Percentiles rank a stretch among this genome's conserved stretches.
phyloP scores from a whole-genome alignment of 2,329 filamentous ascomycete genomes.

The Neofusicoccum ribis region DNA sequence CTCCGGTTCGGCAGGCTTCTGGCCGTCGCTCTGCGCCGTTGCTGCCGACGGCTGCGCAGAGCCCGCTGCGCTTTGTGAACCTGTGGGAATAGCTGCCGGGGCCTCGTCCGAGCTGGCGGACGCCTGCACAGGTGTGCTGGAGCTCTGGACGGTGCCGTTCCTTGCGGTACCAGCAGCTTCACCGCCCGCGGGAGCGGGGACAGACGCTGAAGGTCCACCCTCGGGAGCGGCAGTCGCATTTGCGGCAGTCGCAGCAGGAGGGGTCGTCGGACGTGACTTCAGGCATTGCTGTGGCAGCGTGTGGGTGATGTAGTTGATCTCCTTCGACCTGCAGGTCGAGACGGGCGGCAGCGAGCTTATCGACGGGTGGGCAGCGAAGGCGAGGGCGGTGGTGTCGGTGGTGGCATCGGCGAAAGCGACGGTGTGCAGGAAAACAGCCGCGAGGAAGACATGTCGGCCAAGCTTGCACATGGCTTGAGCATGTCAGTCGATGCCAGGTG shows the following conservation, averaged over 20 bases:
- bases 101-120: background rate
- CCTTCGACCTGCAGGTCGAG: constrained; percentile 54
- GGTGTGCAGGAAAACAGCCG: constrained; percentile 27
- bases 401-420: constrained; percentile 21
- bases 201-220: background rate
- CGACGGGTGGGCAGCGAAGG: constrained; percentile 20
- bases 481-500: constrained; percentile 16
- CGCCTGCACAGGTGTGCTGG: constrained; percentile 20
- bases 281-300: constrained; percentile 75
- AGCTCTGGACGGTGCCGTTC: constrained; percentile 12
- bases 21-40: background rate
- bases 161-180: background rate
- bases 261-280: constrained; percentile 57
- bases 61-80: constrained; percentile 7
- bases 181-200: background rate
- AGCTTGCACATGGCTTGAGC: constrained; percentile 23
- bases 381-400: constrained; percentile 20
- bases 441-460: constrained; percentile 21
- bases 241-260: background rate
- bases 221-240: constrained; percentile 1
- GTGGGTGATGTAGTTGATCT: constrained; percentile 81
- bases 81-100: background rate
- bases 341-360: constrained; percentile 10
- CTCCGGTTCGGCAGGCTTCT: background rate
- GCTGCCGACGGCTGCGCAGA: constrained; percentile 10